Base-by-base conservation (phyloP, 2,329 filamentous ascomycete genomes). In the Phyllosticta capitalensis region DNA sequence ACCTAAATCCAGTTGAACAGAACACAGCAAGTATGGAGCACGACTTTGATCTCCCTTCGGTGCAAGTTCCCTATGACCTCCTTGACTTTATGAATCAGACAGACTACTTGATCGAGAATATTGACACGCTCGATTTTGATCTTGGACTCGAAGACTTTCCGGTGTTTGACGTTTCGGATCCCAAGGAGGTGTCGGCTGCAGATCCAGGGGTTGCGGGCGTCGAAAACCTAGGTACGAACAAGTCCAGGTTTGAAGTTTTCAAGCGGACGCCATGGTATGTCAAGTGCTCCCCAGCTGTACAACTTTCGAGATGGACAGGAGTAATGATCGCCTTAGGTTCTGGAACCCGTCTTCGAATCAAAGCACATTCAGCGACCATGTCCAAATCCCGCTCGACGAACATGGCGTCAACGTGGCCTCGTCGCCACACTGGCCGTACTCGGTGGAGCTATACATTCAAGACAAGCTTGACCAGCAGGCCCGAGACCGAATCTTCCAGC, bases 401-500 rank as follows among this genome's bases (percentile, higher is more conserved):
- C 61, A 62, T 3, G 62, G 67, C 21, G 64, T 70, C 24, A 64
- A 69, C 21, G 62, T 68, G 12, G 65, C 66, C n/a, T 61, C 65
- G 3, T 70, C 68, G 1, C 69, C 69, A 6, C 68, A 70, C 48
- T 62, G 65, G 54, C 67, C 67, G 1, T 64, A 65, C 48, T 54
- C 69, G 3, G 63, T 67, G 0, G 63, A 65, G n/a, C 54, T 70
- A 5, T 49, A 59, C 1, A 67, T 71, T 21, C 63, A 65, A 17
- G 67, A 66, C 21, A 60, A 59, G 1, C 61, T 70, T 1, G 63
- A 62, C 3, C 54, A 62, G 22, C 62, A 61, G 53, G 62, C 64
- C 21, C 65, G 69, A 1, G 68, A 71, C 56, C 64, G 64, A 1
- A 68, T 71, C n/a, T 65, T 70, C 33, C 67, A 69, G 20, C 63